phyloP scores from a whole-genome alignment of 2,329 filamentous ascomycete species.

The Dactylellina sp. region DNA sequence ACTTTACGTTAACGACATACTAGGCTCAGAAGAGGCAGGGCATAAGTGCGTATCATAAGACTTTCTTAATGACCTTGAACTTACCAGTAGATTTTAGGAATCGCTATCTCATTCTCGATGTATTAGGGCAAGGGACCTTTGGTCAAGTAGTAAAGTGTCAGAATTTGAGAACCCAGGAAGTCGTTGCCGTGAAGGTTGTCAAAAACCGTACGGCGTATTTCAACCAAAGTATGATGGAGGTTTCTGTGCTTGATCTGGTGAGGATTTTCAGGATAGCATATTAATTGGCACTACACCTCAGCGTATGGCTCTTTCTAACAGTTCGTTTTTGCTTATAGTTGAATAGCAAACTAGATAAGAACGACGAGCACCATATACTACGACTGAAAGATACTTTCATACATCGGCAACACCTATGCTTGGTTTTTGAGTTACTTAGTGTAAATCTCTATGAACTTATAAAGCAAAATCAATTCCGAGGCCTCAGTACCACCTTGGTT shows the following conservation, averaged over 20 bases:
- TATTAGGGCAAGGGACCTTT: conserved; percentile 96
- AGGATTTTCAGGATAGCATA: conserved; percentile 61
- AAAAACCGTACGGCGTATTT: conserved; percentile 99
- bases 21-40: conserved; percentile 96
- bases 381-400: conserved; percentile 98
- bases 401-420: conserved; percentile 92
- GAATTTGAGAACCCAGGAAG: conserved; percentile 97
- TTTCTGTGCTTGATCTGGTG: conserved; percentile 94
- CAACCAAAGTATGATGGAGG: conserved; percentile 99
- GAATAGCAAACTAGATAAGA: conserved; percentile 98
- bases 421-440: conserved; percentile 95
- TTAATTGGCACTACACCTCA: background rate
- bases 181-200: conserved; percentile 98
- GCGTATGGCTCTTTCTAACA: background rate
- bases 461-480: conserved; percentile 99
- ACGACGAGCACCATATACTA: conserved; percentile 95
- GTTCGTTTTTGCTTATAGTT: conserved; percentile 69
- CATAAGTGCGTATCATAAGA: conserved; percentile 78
- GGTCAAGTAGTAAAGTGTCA: conserved; percentile 99
- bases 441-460: conserved; percentile 99
- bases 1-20: conserved; percentile 97
- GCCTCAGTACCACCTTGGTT: conserved; percentile 94
- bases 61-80: background rate
- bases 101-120: conserved; percentile 78
- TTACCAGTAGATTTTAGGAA: conserved; percentile 32